Base-by-base conservation (phyloP, 2,329 filamentous ascomycete species). In the Chaetomium globosum region DNA sequence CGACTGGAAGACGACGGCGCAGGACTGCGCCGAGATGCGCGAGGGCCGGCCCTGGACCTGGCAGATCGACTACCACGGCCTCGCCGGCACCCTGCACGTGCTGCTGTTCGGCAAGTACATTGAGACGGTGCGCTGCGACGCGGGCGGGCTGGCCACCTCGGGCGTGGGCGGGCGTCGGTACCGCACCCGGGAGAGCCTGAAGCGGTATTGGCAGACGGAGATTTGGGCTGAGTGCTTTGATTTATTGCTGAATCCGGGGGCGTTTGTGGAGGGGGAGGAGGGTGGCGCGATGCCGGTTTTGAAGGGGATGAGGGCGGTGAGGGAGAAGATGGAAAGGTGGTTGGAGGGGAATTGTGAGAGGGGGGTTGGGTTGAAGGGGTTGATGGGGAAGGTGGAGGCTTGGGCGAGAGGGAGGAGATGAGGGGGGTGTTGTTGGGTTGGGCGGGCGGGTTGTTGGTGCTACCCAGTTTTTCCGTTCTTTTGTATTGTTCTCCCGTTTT, bases 21-120 rank as follows among this genome's bases (percentile, higher is more conserved):
- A 92, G 60, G 95, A 99, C 78, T 99, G 95, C 77, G 89, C 91
- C 21, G 95, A 99, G 81, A 97, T 98, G 86, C 89, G 93, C 55
- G 94, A 99, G 79, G 86, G 92, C 64, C 85, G 94, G 0, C 93
- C 93, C 0, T 99, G 95, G 95, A 98, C 94, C 1, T 97, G 93
- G 81, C 95, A 99, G 76, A 92, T 97, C 70, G 95, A 99, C 80
- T 96, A 98, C 73, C 92, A 96, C 76, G 95, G 95, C 13, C 83
- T 97, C 0, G 95, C 95, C 0, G 93, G 92, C 4, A 91, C 92
- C 28, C 82, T 98, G 4, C 93, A 99, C 78, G 89, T 87, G 52
- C 85, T 99, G 71, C 85, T 99, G 3, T 99, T 97, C 75, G 94
- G 95, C 10, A 93, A 91, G 74, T 98, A 98, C 78, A 95, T 99